These are phyloP conservation scores for Xylaria curta DNA, from an alignment of 495 filamentous ascomycete genomes.

Conservation along the genomic window DNA sequence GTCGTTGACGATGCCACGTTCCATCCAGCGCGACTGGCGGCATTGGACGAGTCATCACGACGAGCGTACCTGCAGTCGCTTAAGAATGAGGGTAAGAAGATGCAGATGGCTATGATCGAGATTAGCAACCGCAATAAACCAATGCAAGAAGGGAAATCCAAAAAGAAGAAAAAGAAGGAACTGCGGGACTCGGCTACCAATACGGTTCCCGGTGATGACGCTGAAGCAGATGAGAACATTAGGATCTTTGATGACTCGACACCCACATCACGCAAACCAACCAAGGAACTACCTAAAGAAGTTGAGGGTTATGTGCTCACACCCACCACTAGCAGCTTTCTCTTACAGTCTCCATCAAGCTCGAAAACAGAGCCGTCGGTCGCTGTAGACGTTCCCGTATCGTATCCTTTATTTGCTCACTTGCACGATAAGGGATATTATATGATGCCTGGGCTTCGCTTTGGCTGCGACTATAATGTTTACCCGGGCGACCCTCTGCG, in stretches of 20 bases:
- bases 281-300: slow-evolving; percentile 12
- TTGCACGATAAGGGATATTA: slow-evolving; percentile 83
- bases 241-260: slow-evolving; percentile 53
- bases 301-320: slow-evolving; percentile 36
- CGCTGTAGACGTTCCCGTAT: slow-evolving; percentile 39
- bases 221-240: slow-evolving; percentile 38
- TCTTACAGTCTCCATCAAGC: slow-evolving; percentile 31
- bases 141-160: slow-evolving; percentile 34
- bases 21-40: slow-evolving; percentile 66
- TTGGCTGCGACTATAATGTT: slow-evolving; percentile 91
- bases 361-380: slow-evolving; percentile 1
- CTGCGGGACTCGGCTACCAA: slow-evolving; percentile 25
- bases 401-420: slow-evolving; percentile 72
- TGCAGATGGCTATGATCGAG: slow-evolving; percentile 44
- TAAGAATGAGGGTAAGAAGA: slow-evolving; percentile 47
- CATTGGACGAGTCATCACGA: slow-evolving; percentile 63
- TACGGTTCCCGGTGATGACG: not conserved
- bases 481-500: slow-evolving; percentile 95
- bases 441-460: slow-evolving; percentile 88
- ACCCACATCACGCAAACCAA: slow-evolving; percentile 31
- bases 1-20: slow-evolving; percentile 76
- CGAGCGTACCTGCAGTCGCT: slow-evolving; percentile 50
- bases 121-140: slow-evolving; percentile 28
- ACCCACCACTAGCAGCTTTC: slow-evolving; percentile 38
- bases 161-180: slow-evolving; percentile 47